Base-by-base conservation (phyloP, 306 rosid genomes). In the Cucurbita moschata region DNA sequence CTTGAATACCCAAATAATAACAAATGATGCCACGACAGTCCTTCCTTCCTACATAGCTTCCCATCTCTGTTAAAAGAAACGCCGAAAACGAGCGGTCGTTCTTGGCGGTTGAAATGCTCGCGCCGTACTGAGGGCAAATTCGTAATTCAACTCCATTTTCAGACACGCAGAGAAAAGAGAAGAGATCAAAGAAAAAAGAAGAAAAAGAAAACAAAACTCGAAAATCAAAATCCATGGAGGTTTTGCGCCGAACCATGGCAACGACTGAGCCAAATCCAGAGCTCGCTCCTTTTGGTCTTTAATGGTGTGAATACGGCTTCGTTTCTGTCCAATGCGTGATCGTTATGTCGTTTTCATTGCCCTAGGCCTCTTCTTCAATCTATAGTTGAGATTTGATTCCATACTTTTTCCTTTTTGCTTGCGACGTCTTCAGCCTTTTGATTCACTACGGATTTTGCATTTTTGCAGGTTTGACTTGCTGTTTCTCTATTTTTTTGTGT, bases 381-480 rank as follows among this genome's bases (percentile, higher is more conserved):
- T 2, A 55, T 62, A 62, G 37, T n/a, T 62, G 44, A 61, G 14
- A 4, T 12, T 61, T 61, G 18, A 43, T 43, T 46, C 11, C 50
- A 46, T 46, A 10, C 60, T 8, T 55, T 3, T 16, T 43, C 8
- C 69, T 8, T 15, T 23, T 1, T 30, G n/a, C 35, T 19, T 61
- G 68, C 18, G n/a, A 30, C 44, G 15, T 39, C 8, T 16, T 42
- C 4, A 30, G 42, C 37, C 61, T 56, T 11, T 56, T 12, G 40
- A 15, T 26, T 70, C 59, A 50, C 15, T 21, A 38, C 13, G 15
- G 77, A 74, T 74, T 74, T 47, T 74, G 18, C 49, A 16, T 62
- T 65, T 72, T 40, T 15, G 7, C 78, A 77, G 80, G 76, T 76
- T 57, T 59, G 65, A 37, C 69, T 69, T 8, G 0, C 26, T 39